Base-by-base conservation (phyloP, 2,329 filamentous ascomycete genomes). In the Colletotrichum filicis region DNA sequence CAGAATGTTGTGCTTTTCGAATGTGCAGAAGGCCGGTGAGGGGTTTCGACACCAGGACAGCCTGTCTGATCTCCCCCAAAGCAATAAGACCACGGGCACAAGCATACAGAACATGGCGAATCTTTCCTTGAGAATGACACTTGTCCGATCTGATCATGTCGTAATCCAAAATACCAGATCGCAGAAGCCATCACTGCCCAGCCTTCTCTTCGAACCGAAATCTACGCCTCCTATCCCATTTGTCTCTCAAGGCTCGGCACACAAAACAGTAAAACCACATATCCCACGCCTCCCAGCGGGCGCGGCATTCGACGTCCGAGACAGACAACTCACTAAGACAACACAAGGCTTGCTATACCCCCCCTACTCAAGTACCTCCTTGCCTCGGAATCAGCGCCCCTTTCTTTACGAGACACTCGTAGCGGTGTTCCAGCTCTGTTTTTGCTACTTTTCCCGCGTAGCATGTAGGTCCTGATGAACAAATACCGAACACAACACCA, bases 251-350 rank as follows among this genome's bases (percentile, higher is more conserved):
- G 24, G 28, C 8, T 49, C 46, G 12, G 46, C 8, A 63, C 14
- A 53, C 4, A 22, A 32, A 22, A 28, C 28, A 46, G 42, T 11
- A 32, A 19, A 26, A 32, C 12, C 26, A 19, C 4, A 22, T 7
- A 37, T 26, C 46, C 46, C 60, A 63, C 60, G 46, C 28, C 52
- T 49, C 22, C 24, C 32, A 35, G 28, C 46, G 28, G 24, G 46
- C 59, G 42, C 59, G 37, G 28, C 12, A 53, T 32, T 52, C 22
- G 3, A 28, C 30, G 49, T 58, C 63, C 63, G 63, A 65, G 62
- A 65, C 62, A 65, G 52, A 66, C 60, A 63, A 19, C 56, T 46
- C 63, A 56, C 63, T 52, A 58, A 37, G 28, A 32, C 49, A 32
- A 30, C 7, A 49, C 42, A 49, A 49, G 42, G 19, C 19, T 49